Evolutionary conservation across 176 grass and related monocot species (phyloP).

Genomic region (Tillandsia leiboldiana): DNA sequence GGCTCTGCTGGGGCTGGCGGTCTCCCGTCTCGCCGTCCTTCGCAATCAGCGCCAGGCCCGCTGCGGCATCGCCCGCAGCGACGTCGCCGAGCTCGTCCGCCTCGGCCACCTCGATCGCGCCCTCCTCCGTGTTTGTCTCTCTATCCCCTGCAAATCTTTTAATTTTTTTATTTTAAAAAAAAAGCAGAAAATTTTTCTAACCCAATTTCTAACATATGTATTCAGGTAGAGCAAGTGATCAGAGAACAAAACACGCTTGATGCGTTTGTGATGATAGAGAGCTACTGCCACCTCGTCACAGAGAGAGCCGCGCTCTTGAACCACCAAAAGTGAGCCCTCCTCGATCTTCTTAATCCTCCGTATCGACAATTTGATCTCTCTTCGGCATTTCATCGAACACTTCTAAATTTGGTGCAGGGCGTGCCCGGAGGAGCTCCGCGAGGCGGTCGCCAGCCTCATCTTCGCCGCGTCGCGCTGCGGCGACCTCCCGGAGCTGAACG

Average conservation of each 20-base stretch:
- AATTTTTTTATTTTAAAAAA: too few relatives aligned
- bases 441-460: constrained; percentile 54
- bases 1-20: constrained; percentile 32
- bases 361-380: background rate
- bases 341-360: background rate
- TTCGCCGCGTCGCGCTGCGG: constrained; percentile 62
- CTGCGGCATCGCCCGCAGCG: constrained; percentile 45
- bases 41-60: constrained; percentile 49
- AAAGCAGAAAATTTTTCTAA: background rate
- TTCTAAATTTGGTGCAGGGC: constrained; percentile 5
- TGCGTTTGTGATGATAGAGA: constrained; percentile 40
- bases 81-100: constrained; percentile 75
- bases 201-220: constrained; percentile 1
- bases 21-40: constrained; percentile 43
- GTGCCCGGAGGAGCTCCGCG: constrained; percentile 82
- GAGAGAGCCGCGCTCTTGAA: constrained; percentile 50
- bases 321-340: constrained; percentile 22
- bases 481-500: constrained; percentile 70
- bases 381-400: background rate
- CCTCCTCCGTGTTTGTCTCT: constrained; percentile 30
- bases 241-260: constrained; percentile 68
- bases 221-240: constrained; percentile 61
- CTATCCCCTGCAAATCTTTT: too few relatives aligned
- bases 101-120: constrained; percentile 63
- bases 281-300: constrained; percentile 49